Evolutionary conservation across 2,329 filamentous ascomycete genomes (phyloP), one percentile per base, ranked within the genome.

Genomic region (Venturia nashicola): DNA sequence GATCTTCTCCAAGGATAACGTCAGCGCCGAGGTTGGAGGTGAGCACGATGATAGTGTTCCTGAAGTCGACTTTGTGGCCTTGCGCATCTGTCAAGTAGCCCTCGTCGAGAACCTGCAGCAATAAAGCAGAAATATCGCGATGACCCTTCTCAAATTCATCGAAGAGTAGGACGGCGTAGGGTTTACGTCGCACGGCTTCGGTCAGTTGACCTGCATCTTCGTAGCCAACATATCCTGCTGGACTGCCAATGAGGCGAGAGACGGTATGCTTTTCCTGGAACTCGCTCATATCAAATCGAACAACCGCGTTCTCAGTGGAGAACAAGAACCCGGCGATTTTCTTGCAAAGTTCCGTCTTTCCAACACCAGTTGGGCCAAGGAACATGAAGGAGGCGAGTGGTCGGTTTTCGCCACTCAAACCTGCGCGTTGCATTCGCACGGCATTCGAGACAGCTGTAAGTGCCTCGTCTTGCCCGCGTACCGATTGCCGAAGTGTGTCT

Each of bases 61-160:
- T 84, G 80, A 97, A 97, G 73, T 97, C 94, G 65, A 99, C 88
- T 75, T 94, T 96, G 79, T 96, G 92, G 40, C 94, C 94, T 76
- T 97, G 93, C 0, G 91, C 86, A 72, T 97, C 94, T 0, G 93
- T 97, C 61, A 99, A 82, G 78, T 94, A 97, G 2, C 94, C 94
- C 74, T 97, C 94, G 72, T 97, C 94, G 0, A 99, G 84, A 0
- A 97, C 93, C 75, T 97, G 94, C 4, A 99, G 83, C 4, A 99
- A 82, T 3, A 99, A 80, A 0, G 92, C 88, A 0, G 91, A 95
- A 68, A 97, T 97, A 70, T 99, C 94, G 63, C 90, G 87, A 72
- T 97, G 94, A 0, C 93, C 94, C 74, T 99, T 97, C 73, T 99
- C 94, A 69, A 97, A 97, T 73, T 97, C 94, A 73, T 99, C 94